Base-by-base conservation (phyloP, 1,139 yeast species). In the Hanseniaspora sp. region DNA sequence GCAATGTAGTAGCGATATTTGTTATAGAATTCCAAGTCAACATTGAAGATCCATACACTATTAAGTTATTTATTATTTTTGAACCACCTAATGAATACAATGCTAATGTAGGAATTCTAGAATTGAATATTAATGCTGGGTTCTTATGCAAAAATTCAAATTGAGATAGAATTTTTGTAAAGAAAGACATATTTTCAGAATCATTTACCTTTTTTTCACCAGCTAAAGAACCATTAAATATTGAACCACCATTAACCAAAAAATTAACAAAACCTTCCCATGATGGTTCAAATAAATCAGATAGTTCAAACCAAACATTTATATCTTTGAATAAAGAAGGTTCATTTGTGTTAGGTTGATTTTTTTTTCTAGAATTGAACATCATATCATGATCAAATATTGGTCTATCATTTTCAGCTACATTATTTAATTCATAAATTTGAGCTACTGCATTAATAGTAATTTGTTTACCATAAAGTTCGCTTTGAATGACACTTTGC, bases 241-340 rank as follows among this genome's bases (percentile, higher is more conserved):
- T 37, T 5, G 61, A 58, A 15, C 60, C 47, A 8, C 65, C 64
- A 62, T 67, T 60, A 28, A 64, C 60, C 44, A 68, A 49, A 30
- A 67, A 64, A 11, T 63, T 58, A 43, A 73, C 56, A 58, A 82
- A 76, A 1, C 83, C 77, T 53, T 80, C 84, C 59, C 78, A 64
- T 1, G 83, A 76, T 1, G 88, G 88, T 61, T 90, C 95, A 64
- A 90, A 74, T 61, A 88, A 81, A 67, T 92, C 97, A 17, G 74
- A 56, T 2, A 85, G 55, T 15, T 82, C 78, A 48, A 90, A 75
- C 39, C 77, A 75, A 39, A 80, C 77, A 58, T 76, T 73, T 8
- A 51, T 38, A 5, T 38, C 46, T 13, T 29, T 37, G 8, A 37
- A 15, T 15, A 12, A 30, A 4, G 29, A 12, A 3, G n/a, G 6